Conservation (phyloP, 2,329 filamentous ascomycete species). For the Cercospora janseana region DNA sequence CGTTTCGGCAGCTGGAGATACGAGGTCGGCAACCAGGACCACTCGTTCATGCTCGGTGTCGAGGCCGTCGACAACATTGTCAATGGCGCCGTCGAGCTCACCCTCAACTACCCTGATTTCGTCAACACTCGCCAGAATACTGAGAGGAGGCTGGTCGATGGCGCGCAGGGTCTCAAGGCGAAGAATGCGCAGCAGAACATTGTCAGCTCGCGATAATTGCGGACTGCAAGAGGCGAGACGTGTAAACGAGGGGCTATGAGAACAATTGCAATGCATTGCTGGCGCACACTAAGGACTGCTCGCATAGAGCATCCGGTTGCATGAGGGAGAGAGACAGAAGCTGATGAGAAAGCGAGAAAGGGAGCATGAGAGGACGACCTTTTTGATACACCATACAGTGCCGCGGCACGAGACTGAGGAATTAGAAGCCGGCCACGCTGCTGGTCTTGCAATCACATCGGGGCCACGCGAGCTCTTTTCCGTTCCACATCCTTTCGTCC, state of each 20-base stretch:
- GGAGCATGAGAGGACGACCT: too few species aligned
- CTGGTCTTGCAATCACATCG: too few species aligned
- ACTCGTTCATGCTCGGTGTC: conserved; percentile 95
- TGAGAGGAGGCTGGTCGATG: conserved; percentile 62
- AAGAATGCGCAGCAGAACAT: conserved; percentile 16
- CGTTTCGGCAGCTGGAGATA: conserved; percentile 98
- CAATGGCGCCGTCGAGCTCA: conserved; percentile 85
- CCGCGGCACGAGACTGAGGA: too few species aligned
- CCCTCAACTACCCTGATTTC: conserved; percentile 94
- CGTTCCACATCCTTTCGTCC: too few species aligned
- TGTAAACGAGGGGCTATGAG: neutral
- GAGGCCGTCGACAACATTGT: conserved; percentile 89
- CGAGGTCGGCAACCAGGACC: conserved; percentile 95
- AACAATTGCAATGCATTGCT: conserved; percentile 1
- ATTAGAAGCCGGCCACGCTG: too few species aligned
- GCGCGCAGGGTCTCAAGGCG: conserved; percentile 58
- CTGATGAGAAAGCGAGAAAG: too few species aligned
- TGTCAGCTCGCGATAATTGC: conserved; percentile 10
- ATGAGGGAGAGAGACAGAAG: too few species aligned
- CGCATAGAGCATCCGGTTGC: too few species aligned
- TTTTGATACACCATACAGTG: too few species aligned
- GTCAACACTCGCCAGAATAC: conserved; percentile 75
- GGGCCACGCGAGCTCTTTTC: too few species aligned
- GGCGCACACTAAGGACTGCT: neutral
- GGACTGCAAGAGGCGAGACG: neutral